phyloP scores from a whole-genome alignment of 352 stramenopile species.

The Pythium vanterpoolii region DNA sequence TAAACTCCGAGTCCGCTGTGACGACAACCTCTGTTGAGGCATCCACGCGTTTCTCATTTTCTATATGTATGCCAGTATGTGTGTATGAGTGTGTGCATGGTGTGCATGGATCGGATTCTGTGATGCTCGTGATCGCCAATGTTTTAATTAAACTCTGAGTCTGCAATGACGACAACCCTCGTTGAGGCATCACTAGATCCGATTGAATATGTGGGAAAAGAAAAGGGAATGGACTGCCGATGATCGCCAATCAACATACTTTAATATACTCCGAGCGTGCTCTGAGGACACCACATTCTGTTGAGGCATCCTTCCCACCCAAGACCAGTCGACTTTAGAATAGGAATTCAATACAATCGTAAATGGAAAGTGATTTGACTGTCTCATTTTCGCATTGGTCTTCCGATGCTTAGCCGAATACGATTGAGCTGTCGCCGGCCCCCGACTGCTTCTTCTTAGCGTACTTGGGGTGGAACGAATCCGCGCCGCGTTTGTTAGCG shows the following conservation, averaged over 20 bases:
- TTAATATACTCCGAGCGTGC: slow-evolving; percentile 81
- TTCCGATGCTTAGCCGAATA: slow-evolving; percentile 72
- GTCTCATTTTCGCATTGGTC: neutral
- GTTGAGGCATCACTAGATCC: slow-evolving; percentile 10
- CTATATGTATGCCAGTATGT: neutral
- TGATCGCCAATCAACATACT: slow-evolving; percentile 66
- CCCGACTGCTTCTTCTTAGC: slow-evolving; percentile 79
- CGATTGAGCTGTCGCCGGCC: slow-evolving; percentile 72
- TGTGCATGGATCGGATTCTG: neutral
- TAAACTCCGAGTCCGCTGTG: slow-evolving; percentile 24
- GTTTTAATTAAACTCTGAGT: slow-evolving; percentile 30
- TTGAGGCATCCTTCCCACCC: slow-evolving; percentile 37
- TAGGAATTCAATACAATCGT: too few relatives aligned
- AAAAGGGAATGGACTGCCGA: slow-evolving; percentile 24
- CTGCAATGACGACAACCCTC: slow-evolving; percentile 16
- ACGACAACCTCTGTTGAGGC: slow-evolving; percentile 16
- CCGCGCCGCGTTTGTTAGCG: slow-evolving; percentile 40
- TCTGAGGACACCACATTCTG: slow-evolving; percentile 56
- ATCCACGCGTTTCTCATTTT: neutral
- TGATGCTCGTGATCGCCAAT: slow-evolving; percentile 17
- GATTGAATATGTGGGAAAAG: slow-evolving; percentile 1
- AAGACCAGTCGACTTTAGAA: neutral
- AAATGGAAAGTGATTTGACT: neutral
- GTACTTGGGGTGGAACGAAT: slow-evolving; percentile 50
- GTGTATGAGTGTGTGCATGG: slow-evolving; percentile 16